phyloP scores from a whole-genome alignment of 2,329 filamentous ascomycete species.

The Alternaria triticina region DNA sequence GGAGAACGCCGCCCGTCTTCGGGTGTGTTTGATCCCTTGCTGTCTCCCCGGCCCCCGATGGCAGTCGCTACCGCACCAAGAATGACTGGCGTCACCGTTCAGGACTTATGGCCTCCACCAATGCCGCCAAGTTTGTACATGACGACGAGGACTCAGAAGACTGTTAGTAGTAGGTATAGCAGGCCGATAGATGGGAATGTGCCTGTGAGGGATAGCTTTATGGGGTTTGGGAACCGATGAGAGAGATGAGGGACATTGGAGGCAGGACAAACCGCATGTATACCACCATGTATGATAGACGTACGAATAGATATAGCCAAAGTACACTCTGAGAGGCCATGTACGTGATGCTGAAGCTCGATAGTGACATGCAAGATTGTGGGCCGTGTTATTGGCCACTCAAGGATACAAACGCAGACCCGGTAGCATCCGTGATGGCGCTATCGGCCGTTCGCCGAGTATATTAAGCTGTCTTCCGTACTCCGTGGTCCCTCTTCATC shows the following conservation, averaged over 20 bases:
- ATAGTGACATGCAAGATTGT: background rate
- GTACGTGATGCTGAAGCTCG: background rate
- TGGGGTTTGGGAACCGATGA: background rate
- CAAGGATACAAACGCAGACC: background rate
- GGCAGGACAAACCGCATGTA: background rate
- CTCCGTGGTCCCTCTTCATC: background rate
- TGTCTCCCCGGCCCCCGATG: constrained; percentile 3
- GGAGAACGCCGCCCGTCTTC: constrained; percentile 16
- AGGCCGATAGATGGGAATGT: constrained; percentile 11
- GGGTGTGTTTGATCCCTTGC: constrained; percentile 11
- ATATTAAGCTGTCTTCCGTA: background rate
- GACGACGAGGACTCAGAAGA: background rate
- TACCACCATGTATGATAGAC: background rate
- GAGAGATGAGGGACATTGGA: background rate
- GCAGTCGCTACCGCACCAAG: constrained; percentile 7
- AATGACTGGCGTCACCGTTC: constrained; percentile 13
- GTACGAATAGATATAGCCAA: background rate
- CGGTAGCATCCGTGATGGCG: background rate
- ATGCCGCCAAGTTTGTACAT: constrained; percentile 3
- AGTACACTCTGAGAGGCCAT: background rate
- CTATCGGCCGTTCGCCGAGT: background rate
- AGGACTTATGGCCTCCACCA: constrained; percentile 19
- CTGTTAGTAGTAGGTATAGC: constrained; percentile 3
- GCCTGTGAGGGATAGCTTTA: constrained; percentile 9
- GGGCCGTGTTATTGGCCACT: background rate